Evolutionary conservation across 2,329 filamentous ascomycete genomes (phyloP), one percentile per base, ranked within the genome.

Genomic region (Emergomyces orientalis): DNA sequence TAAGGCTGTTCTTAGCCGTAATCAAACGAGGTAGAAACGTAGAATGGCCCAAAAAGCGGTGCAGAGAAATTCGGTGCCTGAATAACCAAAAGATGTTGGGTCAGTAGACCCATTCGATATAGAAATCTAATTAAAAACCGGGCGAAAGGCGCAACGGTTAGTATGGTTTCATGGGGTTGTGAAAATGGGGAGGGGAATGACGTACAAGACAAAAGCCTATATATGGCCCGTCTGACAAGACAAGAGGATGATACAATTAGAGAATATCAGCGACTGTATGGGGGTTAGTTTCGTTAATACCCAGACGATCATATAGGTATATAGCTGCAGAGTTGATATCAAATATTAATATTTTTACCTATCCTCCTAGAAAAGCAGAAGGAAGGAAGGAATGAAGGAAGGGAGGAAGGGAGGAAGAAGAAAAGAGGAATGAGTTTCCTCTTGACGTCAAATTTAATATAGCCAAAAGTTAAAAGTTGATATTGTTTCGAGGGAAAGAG

Each of bases 21-120:
- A 39, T 45, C 43, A 47, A 47, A 43, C 47, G 62, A 58, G 25
- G 37, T 22, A 30, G 63, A 62, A 32, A 49, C 45, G 54, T 34
- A 54, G 37, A 56, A 49, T 9, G 59, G 58, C 25, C 49, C 39
- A 34, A 60, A 61, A 55, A 61, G 62, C 11, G 41, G 37, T 19
- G 45, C n/a, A 7, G 47, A 32, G 37, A 8, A 25, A n/a, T 51
- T 30, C 1, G 37, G 60, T n/a, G n/a, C 17, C 4, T 34, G 32
- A 61, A 41, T 39, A 19, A 34, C 14, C 32, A 55, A 43, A 61
- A 27, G 60, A 37, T 56, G 22, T n/a, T 39, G 49, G 49, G 51
- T 54, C 34, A 61, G 25, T 39, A 43, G 49, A 32, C 60, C 60
- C 51, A 61, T 61, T 55, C 60, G 60, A 13, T 41, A 54, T 49